Base-by-base conservation (phyloP, 1,284 basidiomycete species). In the Austroboletus rostrupii region DNA sequence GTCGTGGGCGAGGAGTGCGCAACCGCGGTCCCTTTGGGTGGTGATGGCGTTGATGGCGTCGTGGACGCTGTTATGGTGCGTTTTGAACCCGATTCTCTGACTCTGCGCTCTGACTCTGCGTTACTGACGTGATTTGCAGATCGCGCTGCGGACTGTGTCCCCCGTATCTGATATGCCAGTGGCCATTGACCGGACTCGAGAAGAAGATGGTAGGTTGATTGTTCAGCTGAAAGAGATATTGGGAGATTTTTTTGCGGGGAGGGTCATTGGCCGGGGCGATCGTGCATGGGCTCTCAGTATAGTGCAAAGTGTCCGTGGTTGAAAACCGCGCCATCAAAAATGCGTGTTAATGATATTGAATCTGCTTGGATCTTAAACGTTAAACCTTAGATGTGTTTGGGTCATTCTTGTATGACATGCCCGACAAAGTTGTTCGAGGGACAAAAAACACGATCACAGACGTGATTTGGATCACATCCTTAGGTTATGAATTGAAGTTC, bases 1-100 rank as follows among this genome's bases (percentile, higher is more conserved):
- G 78, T 85, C 1, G 77, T 90, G 4, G 87, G 85, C 5, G 79
- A 73, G 42, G 86, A 88, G 61, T 82, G 77, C 56, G 48, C 52
- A 8, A 60, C 71, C 38, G 64, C 67, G 55, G 49, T 49, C 9
- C 60, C 70, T 39, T 64, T 67, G 4, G 68, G 68, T 1, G 74
- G 76, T 38, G 67, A 72, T 3, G 70, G 67, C 9, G 67, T 72
- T 9, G 53, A 51, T 23, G 56, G 62, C 2, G 69, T 87, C 13
- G 73, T 80, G 1, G 70, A 75, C 20, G 76, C 81, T 11, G 78
- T 83, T 11, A 75, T 85, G 74, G 85, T 85, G 41, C 40, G 74
- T 64, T 21, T 47, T 19, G 35, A 33, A 29, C 20, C 9, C 17
- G 19, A 46, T 47, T 38, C 47, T 42, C 39, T 16, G 35, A 35